Conservation (phyloP, 2,329 filamentous ascomycete species). For the Trichoderma afroharzianum region DNA sequence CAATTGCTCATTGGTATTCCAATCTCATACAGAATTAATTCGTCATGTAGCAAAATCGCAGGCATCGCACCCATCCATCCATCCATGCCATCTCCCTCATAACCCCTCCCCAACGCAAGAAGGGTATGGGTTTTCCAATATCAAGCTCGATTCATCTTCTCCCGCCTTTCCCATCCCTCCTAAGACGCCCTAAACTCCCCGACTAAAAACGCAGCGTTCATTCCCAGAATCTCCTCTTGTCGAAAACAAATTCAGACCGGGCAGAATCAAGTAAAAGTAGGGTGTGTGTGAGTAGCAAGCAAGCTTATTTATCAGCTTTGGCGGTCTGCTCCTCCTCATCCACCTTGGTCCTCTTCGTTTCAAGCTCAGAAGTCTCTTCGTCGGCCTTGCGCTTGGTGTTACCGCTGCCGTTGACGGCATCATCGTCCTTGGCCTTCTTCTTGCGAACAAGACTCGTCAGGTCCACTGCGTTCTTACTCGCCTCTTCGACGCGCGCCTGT, state of each 20-base stretch:
- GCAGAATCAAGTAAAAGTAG: background rate
- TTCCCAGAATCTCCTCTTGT: background rate
- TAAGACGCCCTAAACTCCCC: background rate
- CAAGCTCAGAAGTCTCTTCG: conserved; percentile 26
- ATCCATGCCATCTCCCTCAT: background rate
- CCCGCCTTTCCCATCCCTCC: background rate
- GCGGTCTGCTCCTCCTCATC: conserved; percentile 25
- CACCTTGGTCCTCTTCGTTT: conserved; percentile 36
- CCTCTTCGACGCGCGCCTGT: conserved; percentile 65
- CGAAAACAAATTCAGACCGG: background rate
- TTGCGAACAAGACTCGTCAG: conserved; percentile 71
- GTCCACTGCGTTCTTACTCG: conserved; percentile 70
- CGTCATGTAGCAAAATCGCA: background rate
- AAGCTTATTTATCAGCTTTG: conserved; percentile 1
- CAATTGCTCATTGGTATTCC: background rate
- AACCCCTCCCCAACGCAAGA: background rate
- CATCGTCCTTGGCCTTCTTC: conserved; percentile 51
- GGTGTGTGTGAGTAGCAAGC: background rate
- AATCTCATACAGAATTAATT: background rate
- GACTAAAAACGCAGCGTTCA: background rate
- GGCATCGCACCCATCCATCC: background rate
- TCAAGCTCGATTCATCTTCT: background rate
- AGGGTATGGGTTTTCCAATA: background rate
- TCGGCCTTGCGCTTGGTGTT: conserved; percentile 41
- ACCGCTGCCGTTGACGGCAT: conserved; percentile 7